A percentile compares a stretch with the other conserved stretches of the same genome.
Conservation (phyloP, 805 yeast species). For the Saturnispora gosingensis region DNA sequence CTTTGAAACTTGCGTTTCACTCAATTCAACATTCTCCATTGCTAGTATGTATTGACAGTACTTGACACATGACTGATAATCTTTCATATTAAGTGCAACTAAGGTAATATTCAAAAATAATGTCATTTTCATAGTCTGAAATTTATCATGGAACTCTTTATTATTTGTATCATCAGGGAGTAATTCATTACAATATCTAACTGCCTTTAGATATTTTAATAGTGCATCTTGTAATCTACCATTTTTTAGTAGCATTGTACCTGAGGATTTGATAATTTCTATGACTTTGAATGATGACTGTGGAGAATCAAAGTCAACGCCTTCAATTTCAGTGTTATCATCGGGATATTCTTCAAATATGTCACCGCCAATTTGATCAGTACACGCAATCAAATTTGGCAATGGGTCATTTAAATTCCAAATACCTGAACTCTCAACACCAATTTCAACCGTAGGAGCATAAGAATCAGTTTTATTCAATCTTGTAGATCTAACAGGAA, state of each 20-base stretch:
- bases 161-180: slow-evolving; percentile 63
- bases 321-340: slow-evolving; percentile 48
- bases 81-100: slow-evolving; percentile 38
- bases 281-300: slow-evolving; percentile 44
- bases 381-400: slow-evolving; percentile 58
- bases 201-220: slow-evolving; percentile 55
- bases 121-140: slow-evolving; percentile 40
- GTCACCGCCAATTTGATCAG: slow-evolving; percentile 57
- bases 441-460: slow-evolving; percentile 35
- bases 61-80: slow-evolving; percentile 41
- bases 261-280: slow-evolving; percentile 55
- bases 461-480: slow-evolving; percentile 14
- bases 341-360: slow-evolving; percentile 70
- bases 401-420: slow-evolving; percentile 46
- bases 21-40: slow-evolving; percentile 25
- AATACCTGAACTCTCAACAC: slow-evolving; percentile 49
- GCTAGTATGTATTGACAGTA: slow-evolving; percentile 53
- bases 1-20: slow-evolving; percentile 21
- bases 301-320: slow-evolving; percentile 38
- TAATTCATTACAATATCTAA: slow-evolving; percentile 62
- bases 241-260: slow-evolving; percentile 47
- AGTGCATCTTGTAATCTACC: slow-evolving; percentile 43
- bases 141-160: slow-evolving; percentile 41
- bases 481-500: slow-evolving; percentile 33
- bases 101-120: slow-evolving; percentile 52